A percentile compares a stretch with the other conserved stretches of the same genome.
These are phyloP conservation scores for Mycogone perniciosa DNA, from an alignment of 2,329 filamentous ascomycete species.

Conservation along the genomic window DNA sequence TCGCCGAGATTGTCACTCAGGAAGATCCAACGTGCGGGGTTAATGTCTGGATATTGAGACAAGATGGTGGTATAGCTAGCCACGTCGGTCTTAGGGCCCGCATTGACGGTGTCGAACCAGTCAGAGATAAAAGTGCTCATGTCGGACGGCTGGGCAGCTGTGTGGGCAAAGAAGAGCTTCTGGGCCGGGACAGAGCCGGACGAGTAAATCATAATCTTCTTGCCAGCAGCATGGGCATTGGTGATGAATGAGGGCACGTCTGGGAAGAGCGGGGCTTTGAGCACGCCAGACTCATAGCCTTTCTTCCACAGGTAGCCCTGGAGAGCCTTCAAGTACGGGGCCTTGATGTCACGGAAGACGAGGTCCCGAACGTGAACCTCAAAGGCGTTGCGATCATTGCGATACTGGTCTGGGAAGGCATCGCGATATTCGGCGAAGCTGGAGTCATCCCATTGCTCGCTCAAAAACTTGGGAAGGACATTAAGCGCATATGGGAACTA, in stretches of 20 bases:
- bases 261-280: slow-evolving; percentile 66
- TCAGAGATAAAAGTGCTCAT: slow-evolving; percentile 52
- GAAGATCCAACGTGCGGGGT: slow-evolving; percentile 59
- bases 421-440: slow-evolving; percentile 61
- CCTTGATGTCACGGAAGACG: slow-evolving; percentile 66
- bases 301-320: slow-evolving; percentile 74
- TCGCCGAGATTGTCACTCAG: slow-evolving; percentile 73
- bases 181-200: slow-evolving; percentile 76
- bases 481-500: slow-evolving; percentile 74
- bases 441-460: slow-evolving; percentile 59
- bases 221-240: slow-evolving; percentile 49
- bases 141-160: slow-evolving; percentile 51
- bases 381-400: slow-evolving; percentile 51
- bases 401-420: slow-evolving; percentile 63
- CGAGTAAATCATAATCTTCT: slow-evolving; percentile 69
- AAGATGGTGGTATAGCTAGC: slow-evolving; percentile 63
- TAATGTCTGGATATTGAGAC: slow-evolving; percentile 34
- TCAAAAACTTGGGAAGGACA: slow-evolving; percentile 57
- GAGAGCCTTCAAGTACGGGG: slow-evolving; percentile 69
- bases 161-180: slow-evolving; percentile 70
- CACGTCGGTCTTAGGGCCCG: slow-evolving; percentile 63
- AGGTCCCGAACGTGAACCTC: slow-evolving; percentile 64
- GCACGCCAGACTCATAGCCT: slow-evolving; percentile 63
- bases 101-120: slow-evolving; percentile 77
- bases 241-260: slow-evolving; percentile 63